These are phyloP conservation scores for Lizonia empirigonia DNA, from an alignment of 2,329 filamentous ascomycete species.

Conservation along the genomic window DNA sequence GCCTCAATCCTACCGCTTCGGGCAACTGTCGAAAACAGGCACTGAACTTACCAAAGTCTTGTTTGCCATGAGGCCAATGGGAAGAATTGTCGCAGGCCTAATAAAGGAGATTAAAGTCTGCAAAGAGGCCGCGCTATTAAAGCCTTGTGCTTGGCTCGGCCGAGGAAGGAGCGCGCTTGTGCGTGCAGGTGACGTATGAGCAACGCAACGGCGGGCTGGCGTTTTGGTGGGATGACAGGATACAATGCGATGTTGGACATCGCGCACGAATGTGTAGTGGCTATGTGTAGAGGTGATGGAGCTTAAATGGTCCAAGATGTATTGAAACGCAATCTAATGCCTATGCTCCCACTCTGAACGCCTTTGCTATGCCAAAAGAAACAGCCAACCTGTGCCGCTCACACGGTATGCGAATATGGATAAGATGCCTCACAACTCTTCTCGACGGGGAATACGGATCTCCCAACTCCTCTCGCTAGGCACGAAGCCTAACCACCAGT, in stretches of 20 bases:
- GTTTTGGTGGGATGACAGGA: too few relatives aligned
- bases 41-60: slow-evolving; percentile 19
- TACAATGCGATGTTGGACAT: too few relatives aligned
- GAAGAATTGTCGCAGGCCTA: background rate
- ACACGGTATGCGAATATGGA: background rate
- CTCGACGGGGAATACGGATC: slow-evolving; percentile 45
- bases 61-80: slow-evolving; percentile 1
- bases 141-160: too few relatives aligned
- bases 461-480: slow-evolving; percentile 63
- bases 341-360: slow-evolving; percentile 1
- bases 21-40: slow-evolving; percentile 13
- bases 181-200: slow-evolving; percentile 9
- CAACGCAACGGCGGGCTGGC: background rate
- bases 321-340: slow-evolving; percentile 1
- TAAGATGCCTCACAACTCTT: slow-evolving; percentile 32
- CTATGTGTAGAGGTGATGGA: background rate
- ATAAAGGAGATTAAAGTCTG: slow-evolving; percentile 2
- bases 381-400: background rate
- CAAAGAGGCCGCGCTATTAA: background rate
- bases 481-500: slow-evolving; percentile 68
- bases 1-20: background rate
- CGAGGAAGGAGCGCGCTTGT: background rate
- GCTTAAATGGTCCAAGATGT: background rate
- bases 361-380: slow-evolving; percentile 23
- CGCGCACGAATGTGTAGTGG: too few relatives aligned